Base-by-base conservation (phyloP, 2,329 filamentous ascomycete genomes). In the Aureobasidium sp. region DNA sequence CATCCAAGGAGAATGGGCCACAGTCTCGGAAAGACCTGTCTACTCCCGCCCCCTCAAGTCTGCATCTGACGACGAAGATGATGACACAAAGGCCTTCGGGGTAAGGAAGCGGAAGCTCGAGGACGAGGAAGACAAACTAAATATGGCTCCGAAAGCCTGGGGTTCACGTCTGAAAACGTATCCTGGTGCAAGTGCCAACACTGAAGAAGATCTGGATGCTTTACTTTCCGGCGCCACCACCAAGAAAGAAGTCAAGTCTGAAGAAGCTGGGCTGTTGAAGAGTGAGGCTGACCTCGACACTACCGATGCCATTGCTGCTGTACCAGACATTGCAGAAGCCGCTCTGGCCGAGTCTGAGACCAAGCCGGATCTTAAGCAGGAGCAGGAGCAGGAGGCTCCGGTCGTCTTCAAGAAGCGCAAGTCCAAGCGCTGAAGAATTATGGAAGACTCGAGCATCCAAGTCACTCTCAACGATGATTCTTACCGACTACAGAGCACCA, bases 1-100 rank as follows among this genome's bases (percentile, higher is more conserved):
- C 5, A 85, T 97, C 78, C 86, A 88, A 4, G 91, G 94, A 36
- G 89, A 96, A 59, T 99, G 93, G 93, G 85, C 90, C 62, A 85
- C 82, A 6, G 83, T 90, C 44, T 80, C 84, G 48, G 79, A 78
- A 66, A 75, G 68, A 34, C 67, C 68, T 48, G 67, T 79, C 8
- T 64, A 65, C 62, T 51, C 51, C 3, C 30, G 16, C 7, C 37
- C 49, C 30, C 49, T 41, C 29, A 54, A 58, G 30, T 32, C 53
- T 85, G 4, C 74, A 14, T 76, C 76, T 6, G 73, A 74, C 48
- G 74, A 74, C 16, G 72, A 75, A 34, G 75, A 77, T 8, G 71
- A 72, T 29, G 72, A 70, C 32, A 73, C 74, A 32, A 74, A 78
- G 8, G 71, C 62, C 8, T 82, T 81, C 10, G 85, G 85, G 0